Evolutionary conservation across 1,284 basidiomycete genomes (phyloP), one percentile per base, ranked within the genome.

Genomic region (Heterobasidion annosum): DNA sequence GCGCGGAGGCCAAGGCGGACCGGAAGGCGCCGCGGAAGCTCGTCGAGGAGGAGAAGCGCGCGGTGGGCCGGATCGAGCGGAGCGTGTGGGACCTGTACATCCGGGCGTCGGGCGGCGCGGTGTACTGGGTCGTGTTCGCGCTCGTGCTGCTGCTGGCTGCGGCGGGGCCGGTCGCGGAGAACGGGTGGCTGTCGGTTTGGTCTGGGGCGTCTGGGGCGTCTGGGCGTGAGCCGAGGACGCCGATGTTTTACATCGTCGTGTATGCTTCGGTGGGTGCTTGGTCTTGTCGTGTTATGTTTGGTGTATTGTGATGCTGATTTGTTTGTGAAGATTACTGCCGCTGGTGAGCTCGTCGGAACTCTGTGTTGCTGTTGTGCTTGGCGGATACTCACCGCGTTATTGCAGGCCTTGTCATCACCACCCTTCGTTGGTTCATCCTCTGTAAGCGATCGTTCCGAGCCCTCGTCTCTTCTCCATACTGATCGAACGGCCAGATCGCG

Each of bases 41-140:
- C 18, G 76, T 97, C 35, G 93, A 96, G 65, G 94, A 97, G 63
- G 94, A 97, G 69, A 84, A 84, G 59, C 79, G 92, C 7, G 93
- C 91, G 0, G 84, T 91, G 19, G 94, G 94, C 0, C 80, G 85
- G 43, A 92, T 97, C 54, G 72, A 81, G 49, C 75, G 74, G 57
- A 79, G 84, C 45, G 86, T 97, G 16, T 98, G 94, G 94, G 67
- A 73, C 58, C 79, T 82, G 0, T 97, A 96, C 66, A 71, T 96
- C 64, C 69, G 69, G 52, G 87, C 88, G 0, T 85, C 83, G 62
- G 91, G 90, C 58, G 70, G 74, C 57, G 63, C 64, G 34, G 67
- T 72, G 58, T 94, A 85, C 62, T 97, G 94, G 93, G 49, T 68
- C 8, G n/a, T 82, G 7, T 93, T 96, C 64, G 64, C 69, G 0